Percentiles rank a stretch among this genome's conserved stretches.
These are phyloP conservation scores for Hymenoscyphus occultus DNA, from an alignment of 2,329 filamentous ascomycete genomes.

Conservation along the genomic window DNA sequence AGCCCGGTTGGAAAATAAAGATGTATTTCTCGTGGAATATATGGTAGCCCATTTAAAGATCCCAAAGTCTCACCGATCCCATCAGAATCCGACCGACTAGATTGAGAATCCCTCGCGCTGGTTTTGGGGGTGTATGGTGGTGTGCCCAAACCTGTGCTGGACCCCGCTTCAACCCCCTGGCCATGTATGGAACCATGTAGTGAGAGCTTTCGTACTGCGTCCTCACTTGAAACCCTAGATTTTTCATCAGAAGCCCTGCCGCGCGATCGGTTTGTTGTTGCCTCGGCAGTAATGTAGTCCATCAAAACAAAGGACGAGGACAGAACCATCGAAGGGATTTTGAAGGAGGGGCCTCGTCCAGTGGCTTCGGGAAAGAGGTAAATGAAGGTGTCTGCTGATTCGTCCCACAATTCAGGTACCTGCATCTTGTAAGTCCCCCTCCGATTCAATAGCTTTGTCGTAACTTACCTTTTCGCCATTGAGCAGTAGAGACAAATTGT, in stretches of 20 bases:
- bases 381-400: conserved; percentile 54
- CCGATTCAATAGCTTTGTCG: not conserved
- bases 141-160: conserved; percentile 34
- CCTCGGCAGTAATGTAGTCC: conserved; percentile 17
- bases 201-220: conserved; percentile 44
- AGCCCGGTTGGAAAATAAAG: conserved; percentile 50
- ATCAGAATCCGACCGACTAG: conserved; percentile 24
- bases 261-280: conserved; percentile 25
- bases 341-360: conserved; percentile 57
- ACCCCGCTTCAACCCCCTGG: not conserved
- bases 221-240: conserved; percentile 44
- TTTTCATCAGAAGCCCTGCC: conserved; percentile 45
- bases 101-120: conserved; percentile 18
- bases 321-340: conserved; percentile 53
- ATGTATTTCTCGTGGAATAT: conserved; percentile 43
- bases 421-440: conserved; percentile 33
- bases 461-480: conserved; percentile 54
- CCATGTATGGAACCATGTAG: conserved; percentile 15
- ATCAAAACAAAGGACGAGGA: conserved; percentile 44
- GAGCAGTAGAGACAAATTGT: conserved; percentile 51
- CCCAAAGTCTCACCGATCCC: conserved; percentile 24
- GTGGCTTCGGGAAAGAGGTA: conserved; percentile 53
- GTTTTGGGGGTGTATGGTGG: conserved; percentile 37
- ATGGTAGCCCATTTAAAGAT: conserved; percentile 21
- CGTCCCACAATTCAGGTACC: conserved; percentile 66